Conservation (phyloP, 1,284 basidiomycete genomes). For the Fomitopsis pinicola region DNA sequence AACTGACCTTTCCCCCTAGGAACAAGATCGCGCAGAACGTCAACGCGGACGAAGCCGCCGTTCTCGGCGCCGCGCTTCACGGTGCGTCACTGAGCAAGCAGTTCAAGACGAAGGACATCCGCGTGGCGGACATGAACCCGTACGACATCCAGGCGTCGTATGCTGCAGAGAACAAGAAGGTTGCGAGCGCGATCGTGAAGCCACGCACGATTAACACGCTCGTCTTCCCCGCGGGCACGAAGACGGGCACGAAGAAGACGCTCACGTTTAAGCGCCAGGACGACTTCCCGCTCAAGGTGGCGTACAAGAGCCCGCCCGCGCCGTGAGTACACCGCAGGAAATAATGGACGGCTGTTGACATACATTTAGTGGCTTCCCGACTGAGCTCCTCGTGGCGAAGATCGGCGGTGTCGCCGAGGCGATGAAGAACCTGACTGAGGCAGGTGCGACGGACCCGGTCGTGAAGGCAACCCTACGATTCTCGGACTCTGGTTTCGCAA, state of each 20-base stretch:
- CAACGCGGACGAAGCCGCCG: slow-evolving; percentile 96
- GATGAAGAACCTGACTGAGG: slow-evolving; percentile 69
- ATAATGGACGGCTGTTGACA: background rate
- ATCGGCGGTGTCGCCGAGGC: slow-evolving; percentile 69
- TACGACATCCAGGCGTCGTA: slow-evolving; percentile 80
- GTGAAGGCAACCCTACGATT: slow-evolving; percentile 79
- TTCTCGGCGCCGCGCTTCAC: slow-evolving; percentile 90
- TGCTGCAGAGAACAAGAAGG: slow-evolving; percentile 51
- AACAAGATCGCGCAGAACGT: slow-evolving; percentile 90
- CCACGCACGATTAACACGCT: slow-evolving; percentile 68
- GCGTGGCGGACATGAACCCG: slow-evolving; percentile 69
- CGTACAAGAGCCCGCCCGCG: slow-evolving; percentile 58
- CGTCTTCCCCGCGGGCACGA: slow-evolving; percentile 74
- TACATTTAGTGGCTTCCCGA: slow-evolving; percentile 53
- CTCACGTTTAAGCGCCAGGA: slow-evolving; percentile 78
- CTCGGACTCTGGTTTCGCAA: slow-evolving; percentile 81
- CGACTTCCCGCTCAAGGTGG: slow-evolving; percentile 71
- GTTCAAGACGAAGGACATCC: slow-evolving; percentile 96
- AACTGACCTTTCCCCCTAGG: slow-evolving; percentile 29
- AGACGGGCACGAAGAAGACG: slow-evolving; percentile 77
- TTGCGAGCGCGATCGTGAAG: slow-evolving; percentile 29
- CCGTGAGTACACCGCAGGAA: slow-evolving; percentile 40
- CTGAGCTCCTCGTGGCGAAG: slow-evolving; percentile 63
- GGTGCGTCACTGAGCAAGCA: slow-evolving; percentile 87
- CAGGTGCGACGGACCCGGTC: slow-evolving; percentile 66